These are phyloP conservation scores for Cutaneotrichosporon dermatis DNA, from an alignment of 1,284 basidiomycete species.

Conservation along the genomic window DNA sequence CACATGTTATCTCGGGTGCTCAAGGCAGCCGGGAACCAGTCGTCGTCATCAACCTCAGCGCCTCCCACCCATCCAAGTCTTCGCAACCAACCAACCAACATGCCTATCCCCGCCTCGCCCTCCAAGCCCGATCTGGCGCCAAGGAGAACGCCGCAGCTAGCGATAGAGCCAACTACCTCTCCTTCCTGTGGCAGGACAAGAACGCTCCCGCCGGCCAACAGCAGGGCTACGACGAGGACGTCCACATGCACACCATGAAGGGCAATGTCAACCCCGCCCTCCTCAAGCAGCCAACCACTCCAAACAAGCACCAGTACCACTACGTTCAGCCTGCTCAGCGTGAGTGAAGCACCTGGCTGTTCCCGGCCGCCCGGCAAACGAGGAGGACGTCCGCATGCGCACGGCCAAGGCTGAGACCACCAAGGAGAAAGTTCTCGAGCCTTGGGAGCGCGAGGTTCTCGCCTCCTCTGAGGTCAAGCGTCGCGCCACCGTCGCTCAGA, in stretches of 20 bases:
- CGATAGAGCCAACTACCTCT: slow-evolving; percentile 43
- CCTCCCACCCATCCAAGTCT: slow-evolving; percentile 4
- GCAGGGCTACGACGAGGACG: slow-evolving; percentile 30
- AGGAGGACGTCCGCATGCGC: slow-evolving; percentile 44
- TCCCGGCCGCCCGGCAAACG: slow-evolving; percentile 3
- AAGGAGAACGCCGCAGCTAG: slow-evolving; percentile 28
- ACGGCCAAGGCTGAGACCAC: slow-evolving; percentile 34
- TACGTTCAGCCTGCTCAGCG: slow-evolving; percentile 17
- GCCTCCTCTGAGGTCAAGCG: slow-evolving; percentile 79
- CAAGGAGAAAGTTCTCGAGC: slow-evolving; percentile 52
- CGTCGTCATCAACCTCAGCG: slow-evolving; percentile 9
- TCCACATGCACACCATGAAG: slow-evolving; percentile 50
- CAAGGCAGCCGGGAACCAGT: slow-evolving; percentile 16
- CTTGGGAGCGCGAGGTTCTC: slow-evolving; percentile 79
- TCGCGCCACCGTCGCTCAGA: slow-evolving; percentile 90
- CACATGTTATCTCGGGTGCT: slow-evolving; percentile 16
- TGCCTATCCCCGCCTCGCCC: slow-evolving; percentile 25
- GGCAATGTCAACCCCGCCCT: slow-evolving; percentile 39
- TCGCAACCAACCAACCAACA: neutral
- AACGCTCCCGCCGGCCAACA: slow-evolving; percentile 29
- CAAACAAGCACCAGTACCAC: slow-evolving; percentile 14
- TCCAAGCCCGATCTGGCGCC: slow-evolving; percentile 24
- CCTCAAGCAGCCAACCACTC: slow-evolving; percentile 56
- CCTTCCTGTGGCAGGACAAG: slow-evolving; percentile 37
- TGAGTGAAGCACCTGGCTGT: slow-evolving; percentile 12